Evolutionary conservation across 2,329 filamentous ascomycete species (phyloP), one percentile per base, ranked within the genome.

Genomic region (Aspergillus pseudotamarii): DNA sequence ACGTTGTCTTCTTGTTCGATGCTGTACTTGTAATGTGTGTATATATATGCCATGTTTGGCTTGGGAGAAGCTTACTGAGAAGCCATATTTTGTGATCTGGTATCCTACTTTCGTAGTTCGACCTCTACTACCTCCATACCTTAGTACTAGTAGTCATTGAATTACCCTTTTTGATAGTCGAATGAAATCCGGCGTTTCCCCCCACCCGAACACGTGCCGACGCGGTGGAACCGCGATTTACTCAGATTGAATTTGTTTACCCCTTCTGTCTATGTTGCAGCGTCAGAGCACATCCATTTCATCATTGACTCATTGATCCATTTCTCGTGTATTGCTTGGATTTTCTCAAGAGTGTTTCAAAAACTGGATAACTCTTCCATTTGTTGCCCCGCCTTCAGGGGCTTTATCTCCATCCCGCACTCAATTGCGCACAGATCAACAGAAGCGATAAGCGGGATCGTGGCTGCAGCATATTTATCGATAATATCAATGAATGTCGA

Each of bases 171-270:
- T 23, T 46, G 12, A 14, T 3, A 23, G 23, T 26, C 23, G 45
- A 26, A 48, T 34, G 6, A 21, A 32, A 12, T 21, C 10, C 19
- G 11, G 28, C 4, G 3, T n/a, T 32, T 32, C 48, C 28, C 28
- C 61, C 51, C 56, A 48, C 57, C 61, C n/a, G 26, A 36, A 32
- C 61, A 63, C 57, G 61, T 63, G 61, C 21, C 43, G 57, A 60
- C 61, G 57, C 61, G 61, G 12, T 28, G 11, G 32, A 38, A 55
- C 51, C 51, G 51, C 51, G 32, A 55, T 55, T 55, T 23, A 55
- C 21, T 38, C 36, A 8, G 16, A 23, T 26, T 6, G 43, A 23
- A 46, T 23, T 46, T 5, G 14, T 46, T 23, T 6, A 46, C 21
- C 43, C 21, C 21, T 46, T 46, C n/a, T 5, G 4, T 38, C 26